Evolutionary conservation across 1,284 basidiomycete genomes (phyloP).

Genomic region (Trichosporon ovoides): DNA sequence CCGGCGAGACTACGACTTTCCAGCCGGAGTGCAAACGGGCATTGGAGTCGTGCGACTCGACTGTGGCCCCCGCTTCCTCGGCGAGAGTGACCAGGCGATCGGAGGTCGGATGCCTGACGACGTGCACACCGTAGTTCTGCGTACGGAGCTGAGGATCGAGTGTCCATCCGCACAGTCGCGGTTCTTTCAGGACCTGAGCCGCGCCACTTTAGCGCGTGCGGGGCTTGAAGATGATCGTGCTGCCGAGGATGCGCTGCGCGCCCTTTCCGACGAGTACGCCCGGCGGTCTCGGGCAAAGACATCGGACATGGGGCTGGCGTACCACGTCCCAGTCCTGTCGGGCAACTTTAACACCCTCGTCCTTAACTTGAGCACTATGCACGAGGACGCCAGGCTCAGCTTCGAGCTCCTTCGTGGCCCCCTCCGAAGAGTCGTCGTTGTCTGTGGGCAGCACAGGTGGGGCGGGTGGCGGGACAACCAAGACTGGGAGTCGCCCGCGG

Average conservation of each 20-base stretch:
- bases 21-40: too few relatives aligned
- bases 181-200: background rate
- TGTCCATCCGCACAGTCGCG: background rate
- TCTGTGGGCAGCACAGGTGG: background rate
- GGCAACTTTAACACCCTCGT: background rate
- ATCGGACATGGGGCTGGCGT: background rate
- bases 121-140: background rate
- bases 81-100: too few relatives aligned
- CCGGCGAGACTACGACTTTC: too few relatives aligned
- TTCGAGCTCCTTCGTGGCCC: background rate
- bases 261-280: background rate
- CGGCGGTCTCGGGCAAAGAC: background rate
- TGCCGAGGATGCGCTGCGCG: background rate
- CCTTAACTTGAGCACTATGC: background rate
- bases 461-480: background rate
- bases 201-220: background rate
- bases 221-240: background rate
- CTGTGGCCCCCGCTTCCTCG: too few relatives aligned
- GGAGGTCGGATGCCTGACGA: too few relatives aligned
- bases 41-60: too few relatives aligned
- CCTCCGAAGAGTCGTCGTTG: background rate
- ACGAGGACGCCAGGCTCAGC: background rate
- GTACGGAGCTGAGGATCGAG: background rate
- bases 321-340: background rate
- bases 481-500: background rate